phyloP scores from a whole-genome alignment of 1,139 yeast genomes.

The Yamadazyma siamensis region DNA sequence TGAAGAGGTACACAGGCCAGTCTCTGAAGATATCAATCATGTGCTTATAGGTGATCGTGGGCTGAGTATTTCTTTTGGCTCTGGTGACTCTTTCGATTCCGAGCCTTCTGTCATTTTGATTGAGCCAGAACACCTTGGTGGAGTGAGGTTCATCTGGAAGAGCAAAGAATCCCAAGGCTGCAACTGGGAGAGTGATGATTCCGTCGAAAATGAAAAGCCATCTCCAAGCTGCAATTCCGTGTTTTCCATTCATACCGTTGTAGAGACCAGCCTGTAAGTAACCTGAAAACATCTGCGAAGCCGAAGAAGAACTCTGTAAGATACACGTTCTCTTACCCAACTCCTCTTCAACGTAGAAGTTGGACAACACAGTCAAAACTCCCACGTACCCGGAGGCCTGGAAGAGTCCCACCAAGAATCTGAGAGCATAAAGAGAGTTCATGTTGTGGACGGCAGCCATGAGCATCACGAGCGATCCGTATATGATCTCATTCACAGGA shows the following conservation, averaged over 20 bases:
- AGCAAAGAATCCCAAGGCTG: slow-evolving; percentile 22
- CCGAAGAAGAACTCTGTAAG: slow-evolving; percentile 14
- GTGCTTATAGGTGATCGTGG: slow-evolving; percentile 7
- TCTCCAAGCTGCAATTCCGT: slow-evolving; percentile 31
- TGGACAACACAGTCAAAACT: slow-evolving; percentile 13
- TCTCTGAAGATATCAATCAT: slow-evolving; percentile 6
- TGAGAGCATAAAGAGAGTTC: slow-evolving; percentile 11
- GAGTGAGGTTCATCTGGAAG: slow-evolving; percentile 12
- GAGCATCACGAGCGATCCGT: slow-evolving; percentile 12
- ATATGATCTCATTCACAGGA: slow-evolving; percentile 12
- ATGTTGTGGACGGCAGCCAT: slow-evolving; percentile 12
- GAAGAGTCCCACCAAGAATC: slow-evolving; percentile 15
- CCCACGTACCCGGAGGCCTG: slow-evolving; percentile 15
- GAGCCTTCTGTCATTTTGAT: slow-evolving; percentile 9
- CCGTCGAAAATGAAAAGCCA: slow-evolving; percentile 36
- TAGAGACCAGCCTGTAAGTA: slow-evolving; percentile 30
- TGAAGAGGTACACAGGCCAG: slow-evolving; percentile 14
- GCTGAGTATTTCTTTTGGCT: slow-evolving; percentile 10
- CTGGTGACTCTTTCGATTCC: slow-evolving; percentile 10
- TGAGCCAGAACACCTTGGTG: slow-evolving; percentile 12
- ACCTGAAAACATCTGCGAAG: slow-evolving; percentile 29
- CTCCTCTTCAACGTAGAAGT: slow-evolving; percentile 16
- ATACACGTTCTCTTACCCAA: slow-evolving; percentile 16
- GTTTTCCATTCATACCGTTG: slow-evolving; percentile 21
- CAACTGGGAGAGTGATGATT: slow-evolving; percentile 25